Evolutionary conservation across 257 asterid species (phyloP).

Genomic region (Mentha longifolia): DNA sequence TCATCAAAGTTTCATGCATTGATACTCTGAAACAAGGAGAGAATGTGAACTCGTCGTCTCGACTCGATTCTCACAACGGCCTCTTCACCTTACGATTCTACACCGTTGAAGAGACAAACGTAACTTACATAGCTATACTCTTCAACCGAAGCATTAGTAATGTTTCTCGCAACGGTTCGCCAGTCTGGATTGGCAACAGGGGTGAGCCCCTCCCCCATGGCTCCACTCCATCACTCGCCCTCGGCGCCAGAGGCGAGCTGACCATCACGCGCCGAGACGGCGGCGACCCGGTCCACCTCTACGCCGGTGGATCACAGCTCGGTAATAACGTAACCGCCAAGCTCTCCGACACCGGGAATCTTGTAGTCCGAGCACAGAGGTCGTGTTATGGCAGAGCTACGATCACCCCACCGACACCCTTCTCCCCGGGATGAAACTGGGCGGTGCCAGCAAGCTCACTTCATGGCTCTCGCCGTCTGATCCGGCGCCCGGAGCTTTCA

Average conservation of each 20-base stretch:
- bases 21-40: constrained; percentile 45
- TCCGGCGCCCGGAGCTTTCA: constrained; percentile 54
- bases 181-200: constrained; percentile 32
- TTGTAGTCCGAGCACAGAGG: constrained; percentile 31
- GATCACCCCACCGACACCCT: constrained; percentile 63
- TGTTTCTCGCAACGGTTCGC: background rate
- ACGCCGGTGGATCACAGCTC: constrained; percentile 23
- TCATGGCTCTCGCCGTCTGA: constrained; percentile 46
- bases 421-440: constrained; percentile 63
- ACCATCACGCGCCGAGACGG: constrained; percentile 31
- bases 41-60: constrained; percentile 36
- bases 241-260: constrained; percentile 41
- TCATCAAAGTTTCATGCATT: constrained; percentile 22
- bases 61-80: constrained; percentile 39
- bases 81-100: constrained; percentile 51
- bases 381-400: constrained; percentile 62
- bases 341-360: constrained; percentile 55
- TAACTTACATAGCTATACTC: constrained; percentile 50
- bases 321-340: constrained; percentile 24
- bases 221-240: constrained; percentile 28
- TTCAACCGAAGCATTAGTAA: constrained; percentile 4
- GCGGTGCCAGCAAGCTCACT: constrained; percentile 46
- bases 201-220: background rate
- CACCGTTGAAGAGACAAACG: constrained; percentile 21
- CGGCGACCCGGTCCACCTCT: constrained; percentile 24